Percentiles rank a stretch among this genome's conserved stretches.
Evolutionary conservation across 148 eudicot species (phyloP).

Genomic region (Chenopodium formosanum): DNA sequence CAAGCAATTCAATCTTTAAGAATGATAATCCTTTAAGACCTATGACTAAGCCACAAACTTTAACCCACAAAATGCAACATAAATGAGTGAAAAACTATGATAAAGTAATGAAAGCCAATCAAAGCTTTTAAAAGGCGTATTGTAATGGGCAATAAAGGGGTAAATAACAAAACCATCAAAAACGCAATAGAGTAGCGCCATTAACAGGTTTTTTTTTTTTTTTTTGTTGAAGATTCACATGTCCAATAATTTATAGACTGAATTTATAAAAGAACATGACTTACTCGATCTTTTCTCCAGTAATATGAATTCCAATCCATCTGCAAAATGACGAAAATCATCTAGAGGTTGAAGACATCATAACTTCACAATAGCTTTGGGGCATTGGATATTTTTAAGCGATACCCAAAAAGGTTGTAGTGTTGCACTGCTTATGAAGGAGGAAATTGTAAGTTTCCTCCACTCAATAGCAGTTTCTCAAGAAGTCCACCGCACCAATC

Average conservation of each 20-base stretch:
- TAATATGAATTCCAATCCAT: not conserved
- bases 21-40: not conserved
- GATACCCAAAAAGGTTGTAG: not conserved
- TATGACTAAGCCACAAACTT: not conserved
- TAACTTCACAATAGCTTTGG: not conserved
- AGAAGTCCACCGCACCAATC: not conserved
- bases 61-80: not conserved
- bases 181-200: not conserved
- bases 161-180: not conserved
- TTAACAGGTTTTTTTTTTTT: not conserved
- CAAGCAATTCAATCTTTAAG: not conserved
- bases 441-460: no score
- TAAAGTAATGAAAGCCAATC: not conserved
- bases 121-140: not conserved
- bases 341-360: not conserved
- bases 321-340: not conserved
- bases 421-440: no score
- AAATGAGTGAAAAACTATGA: not conserved
- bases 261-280: not conserved
- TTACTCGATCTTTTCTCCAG: slow-evolving; percentile 1
- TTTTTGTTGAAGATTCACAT: no score
- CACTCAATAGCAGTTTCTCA: no score
- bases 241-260: not conserved
- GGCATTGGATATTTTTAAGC: not conserved
- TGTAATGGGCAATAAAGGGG: not conserved